Conservation (phyloP, 176 grass and related monocot genomes). For the Triticum monococcum region DNA sequence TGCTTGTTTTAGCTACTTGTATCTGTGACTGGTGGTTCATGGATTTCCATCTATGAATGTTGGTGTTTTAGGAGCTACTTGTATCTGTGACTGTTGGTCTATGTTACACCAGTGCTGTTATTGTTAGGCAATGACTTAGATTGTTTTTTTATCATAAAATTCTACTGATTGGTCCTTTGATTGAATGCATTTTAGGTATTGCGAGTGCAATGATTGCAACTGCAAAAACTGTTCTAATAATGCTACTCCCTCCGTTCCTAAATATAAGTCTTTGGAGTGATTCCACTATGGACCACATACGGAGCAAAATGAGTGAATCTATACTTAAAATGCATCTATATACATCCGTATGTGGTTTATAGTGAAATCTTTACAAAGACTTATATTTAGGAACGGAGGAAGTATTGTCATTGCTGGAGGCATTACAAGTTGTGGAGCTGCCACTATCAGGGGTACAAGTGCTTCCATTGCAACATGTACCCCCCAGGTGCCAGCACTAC, state of each 20-base stretch:
- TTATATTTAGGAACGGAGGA: too few species aligned
- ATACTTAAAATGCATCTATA: too few species aligned
- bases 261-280: too few species aligned
- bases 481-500: too few species aligned
- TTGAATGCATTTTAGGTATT: slow-evolving; percentile 35
- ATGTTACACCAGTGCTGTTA: background rate
- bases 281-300: too few species aligned
- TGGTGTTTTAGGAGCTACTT: background rate
- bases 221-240: background rate
- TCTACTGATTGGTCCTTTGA: too few species aligned
- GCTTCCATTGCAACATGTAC: too few species aligned
- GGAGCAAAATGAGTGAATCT: too few species aligned
- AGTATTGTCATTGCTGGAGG: background rate
- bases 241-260: too few species aligned
- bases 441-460: background rate
- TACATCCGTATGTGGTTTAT: too few species aligned
- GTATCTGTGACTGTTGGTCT: slow-evolving; percentile 11
- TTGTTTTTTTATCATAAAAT: background rate
- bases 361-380: too few species aligned
- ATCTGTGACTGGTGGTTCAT: slow-evolving; percentile 24
- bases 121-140: background rate
- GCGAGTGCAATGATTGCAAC: slow-evolving; percentile 40
- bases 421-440: background rate
- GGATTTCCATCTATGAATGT: slow-evolving; percentile 5
- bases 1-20: slow-evolving; percentile 29